phyloP scores from a whole-genome alignment of 257 asterid genomes.

The Verbascum thapsus region DNA sequence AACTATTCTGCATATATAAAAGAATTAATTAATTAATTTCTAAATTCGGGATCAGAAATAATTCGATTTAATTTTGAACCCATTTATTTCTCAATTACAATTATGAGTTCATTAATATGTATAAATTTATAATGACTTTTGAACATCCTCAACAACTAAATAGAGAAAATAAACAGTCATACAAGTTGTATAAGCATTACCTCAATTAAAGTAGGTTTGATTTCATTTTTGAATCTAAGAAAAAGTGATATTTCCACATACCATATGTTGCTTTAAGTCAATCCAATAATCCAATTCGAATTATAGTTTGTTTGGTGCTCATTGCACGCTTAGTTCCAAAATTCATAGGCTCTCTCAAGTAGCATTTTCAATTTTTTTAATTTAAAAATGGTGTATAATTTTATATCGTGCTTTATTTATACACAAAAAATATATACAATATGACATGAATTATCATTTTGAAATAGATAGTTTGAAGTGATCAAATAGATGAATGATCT shows the following conservation, averaged over 20 bases:
- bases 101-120: too few relatives aligned
- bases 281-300: slow-evolving; percentile 31
- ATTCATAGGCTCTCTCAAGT: background rate
- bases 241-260: slow-evolving; percentile 27
- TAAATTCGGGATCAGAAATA: too few relatives aligned
- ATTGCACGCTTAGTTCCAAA: slow-evolving; percentile 26
- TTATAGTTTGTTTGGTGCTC: slow-evolving; percentile 30
- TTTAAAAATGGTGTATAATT: too few relatives aligned
- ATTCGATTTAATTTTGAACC: too few relatives aligned
- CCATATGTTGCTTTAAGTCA: slow-evolving; percentile 27
- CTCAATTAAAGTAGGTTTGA: slow-evolving; percentile 2
- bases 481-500: slow-evolving; percentile 6
- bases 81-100: too few relatives aligned
- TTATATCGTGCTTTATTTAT: too few relatives aligned
- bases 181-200: slow-evolving; percentile 20
- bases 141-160: background rate
- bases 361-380: too few relatives aligned
- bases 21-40: too few relatives aligned
- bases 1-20: too few relatives aligned
- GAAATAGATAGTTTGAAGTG: too few relatives aligned
- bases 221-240: slow-evolving; percentile 18
- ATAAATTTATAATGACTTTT: background rate
- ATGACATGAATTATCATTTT: too few relatives aligned
- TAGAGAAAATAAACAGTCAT: background rate
- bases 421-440: too few relatives aligned